Percentiles rank a stretch among this genome's conserved stretches.
phyloP scores from a whole-genome alignment of 1,284 basidiomycete genomes.

The Schizophyllum amplum region DNA sequence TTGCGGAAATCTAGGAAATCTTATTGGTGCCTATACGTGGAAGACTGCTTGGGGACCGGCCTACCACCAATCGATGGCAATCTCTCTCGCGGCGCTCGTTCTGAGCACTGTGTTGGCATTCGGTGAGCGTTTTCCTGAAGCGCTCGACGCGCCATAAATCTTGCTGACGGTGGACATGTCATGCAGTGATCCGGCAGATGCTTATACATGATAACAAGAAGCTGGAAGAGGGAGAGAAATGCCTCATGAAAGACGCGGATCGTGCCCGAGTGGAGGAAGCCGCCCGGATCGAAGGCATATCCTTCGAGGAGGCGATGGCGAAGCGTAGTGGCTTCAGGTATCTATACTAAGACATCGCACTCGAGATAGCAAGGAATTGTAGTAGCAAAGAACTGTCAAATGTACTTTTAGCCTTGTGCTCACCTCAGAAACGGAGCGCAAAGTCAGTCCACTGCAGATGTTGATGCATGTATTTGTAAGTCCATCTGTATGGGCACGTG shows the following conservation, averaged over 20 bases:
- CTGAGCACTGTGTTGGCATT: slow-evolving; percentile 28
- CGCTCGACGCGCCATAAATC: slow-evolving; percentile 1
- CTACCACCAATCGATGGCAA: slow-evolving; percentile 44
- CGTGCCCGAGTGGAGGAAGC: slow-evolving; percentile 38
- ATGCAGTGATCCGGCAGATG: slow-evolving; percentile 38
- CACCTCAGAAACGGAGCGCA: no score
- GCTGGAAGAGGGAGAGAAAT: slow-evolving; percentile 36
- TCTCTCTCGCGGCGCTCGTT: slow-evolving; percentile 30
- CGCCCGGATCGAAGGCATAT: slow-evolving; percentile 40
- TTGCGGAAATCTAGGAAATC: slow-evolving; percentile 7
- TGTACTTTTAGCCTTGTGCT: no score
- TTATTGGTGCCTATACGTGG: slow-evolving; percentile 45
- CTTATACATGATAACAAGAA: slow-evolving; percentile 35
- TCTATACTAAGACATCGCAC: slow-evolving; percentile 11
- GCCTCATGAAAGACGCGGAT: slow-evolving; percentile 31
- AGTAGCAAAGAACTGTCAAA: no score
- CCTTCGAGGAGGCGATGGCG: slow-evolving; percentile 42
- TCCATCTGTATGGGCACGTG: background rate
- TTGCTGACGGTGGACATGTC: slow-evolving; percentile 1
- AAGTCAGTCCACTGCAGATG: background rate
- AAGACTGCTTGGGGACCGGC: slow-evolving; percentile 38
- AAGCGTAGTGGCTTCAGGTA: slow-evolving; percentile 34
- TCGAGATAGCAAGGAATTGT: no score
- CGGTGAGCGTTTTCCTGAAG: slow-evolving; percentile 18
- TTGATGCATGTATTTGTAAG: background rate